Evolutionary conservation across 441 rosid genomes (phyloP).

Genomic region (Populus hybrid): DNA sequence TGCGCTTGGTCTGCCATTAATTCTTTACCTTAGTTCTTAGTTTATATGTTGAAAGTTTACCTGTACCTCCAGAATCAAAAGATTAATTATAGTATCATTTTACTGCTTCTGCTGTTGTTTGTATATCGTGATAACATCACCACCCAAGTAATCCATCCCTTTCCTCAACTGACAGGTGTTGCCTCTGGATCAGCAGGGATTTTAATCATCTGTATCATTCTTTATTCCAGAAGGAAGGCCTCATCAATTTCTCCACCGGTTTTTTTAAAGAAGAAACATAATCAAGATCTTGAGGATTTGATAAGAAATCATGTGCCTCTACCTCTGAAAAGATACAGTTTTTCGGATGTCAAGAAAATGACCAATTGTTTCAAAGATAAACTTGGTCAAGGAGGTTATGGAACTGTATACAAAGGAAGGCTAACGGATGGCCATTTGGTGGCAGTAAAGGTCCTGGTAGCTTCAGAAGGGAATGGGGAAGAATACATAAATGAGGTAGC

Average conservation of each 20-base stretch:
- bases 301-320: slow-evolving; percentile 13
- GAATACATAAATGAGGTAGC: slow-evolving; percentile 36
- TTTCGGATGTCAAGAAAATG: slow-evolving; percentile 25
- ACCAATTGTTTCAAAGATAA: slow-evolving; percentile 25
- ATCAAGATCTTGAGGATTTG: slow-evolving; percentile 17
- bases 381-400: slow-evolving; percentile 34
- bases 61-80: too few relatives aligned
- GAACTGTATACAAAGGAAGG: slow-evolving; percentile 30
- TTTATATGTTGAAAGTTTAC: too few relatives aligned
- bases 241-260: background rate
- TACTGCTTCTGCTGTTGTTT: too few relatives aligned
- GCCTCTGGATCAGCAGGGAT: background rate
- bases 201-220: background rate
- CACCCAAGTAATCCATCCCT: background rate
- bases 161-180: background rate
- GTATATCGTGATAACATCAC: too few relatives aligned
- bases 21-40: too few relatives aligned
- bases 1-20: too few relatives aligned
- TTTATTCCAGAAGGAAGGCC: background rate
- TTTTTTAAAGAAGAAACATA: background rate
- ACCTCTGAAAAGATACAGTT: slow-evolving; percentile 21
- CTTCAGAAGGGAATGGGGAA: slow-evolving; percentile 26
- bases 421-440: slow-evolving; percentile 12
- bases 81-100: too few relatives aligned
- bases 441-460: slow-evolving; percentile 30